A percentile compares a stretch with the other conserved stretches of the same genome.
Conservation (phyloP, 75 land plant species). For the Sequoiadendron giganteum region DNA sequence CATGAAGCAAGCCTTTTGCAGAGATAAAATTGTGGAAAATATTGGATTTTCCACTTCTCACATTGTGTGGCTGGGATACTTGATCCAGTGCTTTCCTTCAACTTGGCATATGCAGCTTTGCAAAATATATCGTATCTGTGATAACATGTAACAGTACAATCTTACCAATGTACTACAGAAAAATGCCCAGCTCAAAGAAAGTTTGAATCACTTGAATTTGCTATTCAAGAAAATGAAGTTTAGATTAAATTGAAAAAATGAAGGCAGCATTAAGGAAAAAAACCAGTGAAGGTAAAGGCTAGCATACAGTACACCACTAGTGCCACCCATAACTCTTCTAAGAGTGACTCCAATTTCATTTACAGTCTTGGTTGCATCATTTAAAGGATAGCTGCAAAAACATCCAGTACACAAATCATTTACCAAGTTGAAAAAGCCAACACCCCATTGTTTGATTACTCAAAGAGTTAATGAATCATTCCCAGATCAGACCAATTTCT, state of each 20-base stretch:
- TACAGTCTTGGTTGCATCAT: conserved; percentile 89
- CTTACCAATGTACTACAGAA: neutral
- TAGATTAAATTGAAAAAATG: neutral
- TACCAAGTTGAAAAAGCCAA: neutral
- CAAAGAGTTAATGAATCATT: neutral
- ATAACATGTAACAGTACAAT: neutral
- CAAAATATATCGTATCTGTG: conserved; percentile 86
- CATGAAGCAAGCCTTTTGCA: neutral
- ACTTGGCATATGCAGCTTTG: conserved; percentile 76
- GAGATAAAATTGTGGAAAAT: neutral
- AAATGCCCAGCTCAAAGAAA: conserved; percentile 13
- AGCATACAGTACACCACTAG: conserved; percentile 88
- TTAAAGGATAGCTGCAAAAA: conserved; percentile 83
- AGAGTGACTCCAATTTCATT: conserved; percentile 84
- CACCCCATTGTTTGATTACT: neutral
- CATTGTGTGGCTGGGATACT: conserved; percentile 47
- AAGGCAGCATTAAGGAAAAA: too few relatives aligned
- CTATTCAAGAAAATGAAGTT: neutral
- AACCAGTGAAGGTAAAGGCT: neutral
- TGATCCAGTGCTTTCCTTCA: conserved; percentile 40
- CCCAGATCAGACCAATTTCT: neutral
- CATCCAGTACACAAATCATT: neutral
- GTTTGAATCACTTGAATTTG: neutral
- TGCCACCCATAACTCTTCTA: conserved; percentile 93
- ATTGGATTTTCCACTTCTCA: conserved; percentile 26